These are phyloP conservation scores for Cerrena zonata DNA, from an alignment of 1,284 basidiomycete genomes.

Conservation along the genomic window DNA sequence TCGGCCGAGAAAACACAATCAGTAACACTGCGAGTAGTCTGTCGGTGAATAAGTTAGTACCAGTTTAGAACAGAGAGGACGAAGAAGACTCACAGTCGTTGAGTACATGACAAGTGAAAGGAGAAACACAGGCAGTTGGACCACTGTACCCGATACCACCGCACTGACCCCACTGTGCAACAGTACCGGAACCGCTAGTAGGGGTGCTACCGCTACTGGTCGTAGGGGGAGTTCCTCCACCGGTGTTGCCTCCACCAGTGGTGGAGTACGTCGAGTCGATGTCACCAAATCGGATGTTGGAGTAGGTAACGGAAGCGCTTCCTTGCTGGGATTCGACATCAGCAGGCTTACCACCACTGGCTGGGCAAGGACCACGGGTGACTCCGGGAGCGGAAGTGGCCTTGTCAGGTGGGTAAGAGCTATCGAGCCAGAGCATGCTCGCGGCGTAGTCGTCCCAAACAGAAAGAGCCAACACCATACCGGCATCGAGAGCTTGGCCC, in stretches of 20 bases:
- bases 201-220: slow-evolving; percentile 2
- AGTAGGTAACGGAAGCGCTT: slow-evolving; percentile 44
- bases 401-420: slow-evolving; percentile 42
- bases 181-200: slow-evolving; percentile 4
- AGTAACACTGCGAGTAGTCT: slow-evolving; percentile 20
- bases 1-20: no score
- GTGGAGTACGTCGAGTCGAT: slow-evolving; percentile 43
- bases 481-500: slow-evolving; percentile 38
- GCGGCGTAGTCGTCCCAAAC: slow-evolving; percentile 54
- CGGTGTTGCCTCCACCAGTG: slow-evolving; percentile 5
- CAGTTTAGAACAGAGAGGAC: not conserved
- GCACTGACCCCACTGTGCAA: slow-evolving; percentile 16
- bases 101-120: slow-evolving; percentile 14
- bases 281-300: slow-evolving; percentile 52
- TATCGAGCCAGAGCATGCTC: slow-evolving; percentile 59
- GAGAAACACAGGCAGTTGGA: slow-evolving; percentile 11
- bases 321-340: slow-evolving; percentile 39
- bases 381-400: slow-evolving; percentile 41
- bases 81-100: slow-evolving; percentile 13
- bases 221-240: slow-evolving; percentile 4
- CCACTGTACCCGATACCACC: slow-evolving; percentile 16
- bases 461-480: slow-evolving; percentile 51
- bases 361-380: slow-evolving; percentile 47
- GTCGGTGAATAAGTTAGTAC: not conserved
- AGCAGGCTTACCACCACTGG: slow-evolving; percentile 41